Evolutionary conservation across 306 rosid genomes (phyloP).

Genomic region (Vigna mungo): DNA sequence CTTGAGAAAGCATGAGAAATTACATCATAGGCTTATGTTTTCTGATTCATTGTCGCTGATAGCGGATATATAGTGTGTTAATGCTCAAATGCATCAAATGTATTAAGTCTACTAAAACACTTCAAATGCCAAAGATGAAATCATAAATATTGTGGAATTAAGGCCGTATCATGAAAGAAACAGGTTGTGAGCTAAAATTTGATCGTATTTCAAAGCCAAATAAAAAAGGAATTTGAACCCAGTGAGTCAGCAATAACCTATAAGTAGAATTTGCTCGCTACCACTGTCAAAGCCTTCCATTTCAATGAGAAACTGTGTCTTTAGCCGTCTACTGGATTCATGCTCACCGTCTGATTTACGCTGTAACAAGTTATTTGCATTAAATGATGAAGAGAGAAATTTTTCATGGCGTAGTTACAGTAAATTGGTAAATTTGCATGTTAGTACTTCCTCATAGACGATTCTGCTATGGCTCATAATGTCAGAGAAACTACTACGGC

Average conservation of each 20-base stretch:
- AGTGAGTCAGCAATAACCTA: conserved; percentile 63
- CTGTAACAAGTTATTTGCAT: conserved; percentile 55
- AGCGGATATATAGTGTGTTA: conserved; percentile 1
- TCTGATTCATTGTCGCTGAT: conserved; percentile 15
- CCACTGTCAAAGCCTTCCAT: conserved; percentile 97
- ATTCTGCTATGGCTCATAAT: conserved; percentile 27
- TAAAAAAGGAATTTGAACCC: conserved; percentile 27
- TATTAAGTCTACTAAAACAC: conserved; percentile 17
- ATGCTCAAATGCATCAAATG: conserved; percentile 14
- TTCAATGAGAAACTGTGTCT: conserved; percentile 97
- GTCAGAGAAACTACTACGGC: conserved; percentile 34
- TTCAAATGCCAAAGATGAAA: conserved; percentile 25
- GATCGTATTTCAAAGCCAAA: conserved; percentile 5
- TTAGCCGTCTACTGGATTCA: conserved; percentile 95
- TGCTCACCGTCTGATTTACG: conserved; percentile 98
- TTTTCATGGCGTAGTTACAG: neutral
- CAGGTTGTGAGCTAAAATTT: neutral
- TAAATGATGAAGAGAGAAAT: conserved; percentile 12
- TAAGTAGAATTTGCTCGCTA: conserved; percentile 84
- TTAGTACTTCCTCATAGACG: conserved; percentile 38
- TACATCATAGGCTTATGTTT: conserved; percentile 9
- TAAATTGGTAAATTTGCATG: neutral
- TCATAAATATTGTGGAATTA: conserved; percentile 4
- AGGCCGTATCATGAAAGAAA: conserved; percentile 15
- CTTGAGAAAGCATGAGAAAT: conserved; percentile 1